Percentiles rank a stretch among this genome's conserved stretches.
phyloP scores from a whole-genome alignment of 1,139 yeast genomes.

The Yarrowia galli region DNA sequence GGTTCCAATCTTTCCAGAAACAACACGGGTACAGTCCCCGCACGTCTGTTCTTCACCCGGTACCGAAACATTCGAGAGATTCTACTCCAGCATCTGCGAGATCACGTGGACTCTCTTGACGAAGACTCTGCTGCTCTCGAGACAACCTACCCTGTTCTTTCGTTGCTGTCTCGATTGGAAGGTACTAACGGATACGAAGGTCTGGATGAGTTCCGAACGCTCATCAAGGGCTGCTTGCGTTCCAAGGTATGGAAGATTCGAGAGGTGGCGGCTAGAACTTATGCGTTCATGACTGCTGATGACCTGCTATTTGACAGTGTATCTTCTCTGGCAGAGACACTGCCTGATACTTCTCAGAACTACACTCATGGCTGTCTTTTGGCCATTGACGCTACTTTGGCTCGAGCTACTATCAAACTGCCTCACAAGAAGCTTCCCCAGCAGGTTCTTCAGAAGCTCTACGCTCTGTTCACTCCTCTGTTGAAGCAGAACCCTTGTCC shows the following conservation, averaged over 20 bases:
- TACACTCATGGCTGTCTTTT: slow-evolving; percentile 64
- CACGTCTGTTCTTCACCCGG: slow-evolving; percentile 71
- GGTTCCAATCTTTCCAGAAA: slow-evolving; percentile 41
- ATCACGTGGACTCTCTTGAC: slow-evolving; percentile 50
- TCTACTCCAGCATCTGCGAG: slow-evolving; percentile 56
- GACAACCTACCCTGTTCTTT: slow-evolving; percentile 74
- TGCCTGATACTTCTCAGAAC: slow-evolving; percentile 52
- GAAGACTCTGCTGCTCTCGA: slow-evolving; percentile 53
- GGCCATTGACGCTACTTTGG: slow-evolving; percentile 50
- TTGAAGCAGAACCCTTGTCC: slow-evolving; percentile 47
- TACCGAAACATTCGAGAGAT: slow-evolving; percentile 61
- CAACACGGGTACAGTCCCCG: slow-evolving; percentile 57
- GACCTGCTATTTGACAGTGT: slow-evolving; percentile 47
- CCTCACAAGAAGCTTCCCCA: slow-evolving; percentile 31
- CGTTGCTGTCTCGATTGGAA: slow-evolving; percentile 72
- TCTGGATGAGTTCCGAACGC: slow-evolving; percentile 58
- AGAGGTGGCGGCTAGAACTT: slow-evolving; percentile 79
- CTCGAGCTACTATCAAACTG: slow-evolving; percentile 31
- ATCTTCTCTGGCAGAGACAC: slow-evolving; percentile 1
- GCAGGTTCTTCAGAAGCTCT: slow-evolving; percentile 38
- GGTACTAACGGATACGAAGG: slow-evolving; percentile 63
- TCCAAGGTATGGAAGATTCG: slow-evolving; percentile 79
- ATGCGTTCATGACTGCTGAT: slow-evolving; percentile 59
- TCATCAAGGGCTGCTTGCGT: slow-evolving; percentile 58
- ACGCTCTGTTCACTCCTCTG: slow-evolving; percentile 42